Base-by-base conservation (phyloP, 2,329 filamentous ascomycete genomes). In the Calonectria honghensis region DNA sequence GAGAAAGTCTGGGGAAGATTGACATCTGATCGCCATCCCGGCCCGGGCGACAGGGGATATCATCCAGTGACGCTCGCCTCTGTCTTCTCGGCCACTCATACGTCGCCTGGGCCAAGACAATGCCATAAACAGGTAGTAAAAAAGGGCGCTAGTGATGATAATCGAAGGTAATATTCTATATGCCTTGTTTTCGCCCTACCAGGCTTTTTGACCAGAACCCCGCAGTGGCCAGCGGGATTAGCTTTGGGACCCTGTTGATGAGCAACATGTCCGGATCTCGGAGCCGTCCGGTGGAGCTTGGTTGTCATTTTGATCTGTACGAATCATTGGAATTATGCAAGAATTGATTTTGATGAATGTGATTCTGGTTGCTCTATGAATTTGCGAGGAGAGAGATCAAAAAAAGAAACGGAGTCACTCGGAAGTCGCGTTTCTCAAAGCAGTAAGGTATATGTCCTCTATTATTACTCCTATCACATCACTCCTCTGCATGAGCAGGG, bases 11-110 rank as follows among this genome's bases (percentile, higher is more conserved):
- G 59, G 68, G 59, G 59, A 70, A 65, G 20, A 37, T 37, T 71
- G 68, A 37, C 68, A 71, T 71, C 68, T 71, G 68, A 71, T 71
- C 27, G 48, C 27, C 20, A 27, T 51, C 37, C 68, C 59, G 51
- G 57, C 24, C 57, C 57, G 57, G 57, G 24, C 18, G 24, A 29
- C 57, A 63, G 57, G 57, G 57, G 57, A 31, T 41, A 41, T 63
- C 35, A 41, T 41, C 57, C 57, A 63, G 35, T 24, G 27, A 41
- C 27, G n/a, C 37, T 63, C 57, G 57, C 9, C 35, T 41, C 31
- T 37, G 64, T 32, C 13, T 35, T 52, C 32, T 39, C 24, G n/a
- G 50, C 32, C 65, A 68, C 24, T 54, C n/a, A 39, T 16, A 27
- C 6, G 39, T 13, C 39, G 27, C 37, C 31, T 64, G 57, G 32